phyloP scores from a whole-genome alignment of 2,329 filamentous ascomycete species.

The Microthyrium microscopicum region DNA sequence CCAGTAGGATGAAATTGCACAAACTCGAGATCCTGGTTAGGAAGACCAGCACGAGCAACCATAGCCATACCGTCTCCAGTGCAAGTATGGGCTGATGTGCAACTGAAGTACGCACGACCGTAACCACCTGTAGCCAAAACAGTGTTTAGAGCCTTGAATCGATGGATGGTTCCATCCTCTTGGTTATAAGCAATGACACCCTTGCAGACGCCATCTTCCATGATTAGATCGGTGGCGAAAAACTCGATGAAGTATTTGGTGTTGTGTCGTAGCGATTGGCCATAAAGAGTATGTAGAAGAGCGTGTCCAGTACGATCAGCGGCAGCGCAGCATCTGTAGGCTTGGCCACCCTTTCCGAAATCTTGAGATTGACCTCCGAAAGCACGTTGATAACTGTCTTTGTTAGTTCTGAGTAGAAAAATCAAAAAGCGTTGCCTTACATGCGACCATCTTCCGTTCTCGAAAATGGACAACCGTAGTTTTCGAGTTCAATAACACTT shows the following conservation, averaged over 20 bases:
- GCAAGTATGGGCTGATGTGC: slow-evolving; percentile 94
- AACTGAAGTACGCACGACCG: slow-evolving; percentile 95
- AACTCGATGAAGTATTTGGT: slow-evolving; percentile 99
- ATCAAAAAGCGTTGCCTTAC: slow-evolving; percentile 29
- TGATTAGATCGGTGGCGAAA: slow-evolving; percentile 91
- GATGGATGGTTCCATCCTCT: slow-evolving; percentile 93
- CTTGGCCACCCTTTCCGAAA: slow-evolving; percentile 91
- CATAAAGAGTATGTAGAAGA: slow-evolving; percentile 94
- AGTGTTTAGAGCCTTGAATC: slow-evolving; percentile 93
- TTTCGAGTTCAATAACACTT: slow-evolving; percentile 86
- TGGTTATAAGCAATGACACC: slow-evolving; percentile 97
- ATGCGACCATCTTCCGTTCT: slow-evolving; percentile 94
- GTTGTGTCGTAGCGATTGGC: slow-evolving; percentile 91
- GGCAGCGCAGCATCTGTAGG: slow-evolving; percentile 91
- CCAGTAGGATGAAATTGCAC: slow-evolving; percentile 98
- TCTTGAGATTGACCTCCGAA: slow-evolving; percentile 96
- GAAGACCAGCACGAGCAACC: slow-evolving; percentile 92
- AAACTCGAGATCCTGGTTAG: slow-evolving; percentile 98
- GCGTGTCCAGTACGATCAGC: slow-evolving; percentile 95
- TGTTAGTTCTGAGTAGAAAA: slow-evolving; percentile 6
- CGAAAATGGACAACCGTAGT: slow-evolving; percentile 94
- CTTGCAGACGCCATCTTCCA: slow-evolving; percentile 93
- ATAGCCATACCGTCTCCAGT: slow-evolving; percentile 99
- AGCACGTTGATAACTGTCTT: slow-evolving; percentile 73
- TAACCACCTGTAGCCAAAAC: slow-evolving; percentile 95